Conservation (phyloP, 2,329 filamentous ascomycete species). For the Cladobotryum mycophilum region DNA sequence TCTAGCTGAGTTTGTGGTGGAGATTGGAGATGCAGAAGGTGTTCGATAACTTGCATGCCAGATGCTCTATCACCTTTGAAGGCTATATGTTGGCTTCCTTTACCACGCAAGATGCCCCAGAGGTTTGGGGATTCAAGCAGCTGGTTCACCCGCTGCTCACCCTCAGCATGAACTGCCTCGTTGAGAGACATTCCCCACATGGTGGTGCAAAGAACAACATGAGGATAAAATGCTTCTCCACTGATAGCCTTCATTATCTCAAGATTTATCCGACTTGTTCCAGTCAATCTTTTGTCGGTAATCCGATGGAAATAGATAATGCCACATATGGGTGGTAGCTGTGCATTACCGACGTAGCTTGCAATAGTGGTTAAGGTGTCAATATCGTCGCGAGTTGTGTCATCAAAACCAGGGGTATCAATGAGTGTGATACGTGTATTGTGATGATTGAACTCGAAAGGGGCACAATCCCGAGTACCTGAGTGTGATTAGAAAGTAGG, state of each 20-base stretch:
- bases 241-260: background rate
- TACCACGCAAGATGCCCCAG: background rate
- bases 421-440: background rate
- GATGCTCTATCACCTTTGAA: background rate
- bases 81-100: background rate
- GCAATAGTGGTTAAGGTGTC: background rate
- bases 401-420: background rate
- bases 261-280: background rate
- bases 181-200: background rate
- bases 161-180: background rate
- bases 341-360: background rate
- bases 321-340: background rate
- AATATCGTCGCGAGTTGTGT: background rate
- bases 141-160: background rate
- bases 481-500: background rate
- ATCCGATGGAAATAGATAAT: background rate
- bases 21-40: background rate
- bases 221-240: background rate
- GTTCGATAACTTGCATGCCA: background rate
- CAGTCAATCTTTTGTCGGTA: background rate
- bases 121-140: background rate
- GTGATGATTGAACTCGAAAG: background rate
- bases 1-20: too few species aligned
- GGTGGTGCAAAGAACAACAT: background rate
- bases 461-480: background rate